Evolutionary conservation across 352 stramenopile species (phyloP).

Genomic region (Phytophthora citricola): DNA sequence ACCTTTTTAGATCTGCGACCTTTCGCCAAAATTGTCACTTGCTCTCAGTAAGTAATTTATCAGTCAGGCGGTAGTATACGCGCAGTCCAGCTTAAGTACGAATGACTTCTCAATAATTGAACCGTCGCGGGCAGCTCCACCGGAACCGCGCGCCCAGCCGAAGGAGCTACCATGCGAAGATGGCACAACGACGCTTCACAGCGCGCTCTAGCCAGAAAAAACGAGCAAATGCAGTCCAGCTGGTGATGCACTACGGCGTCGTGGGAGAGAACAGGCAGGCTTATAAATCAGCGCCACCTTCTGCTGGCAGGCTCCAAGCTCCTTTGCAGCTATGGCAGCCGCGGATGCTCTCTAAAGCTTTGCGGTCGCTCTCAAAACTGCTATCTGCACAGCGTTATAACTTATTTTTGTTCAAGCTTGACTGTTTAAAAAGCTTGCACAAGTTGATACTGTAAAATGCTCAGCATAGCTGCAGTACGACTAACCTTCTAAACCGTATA

Average conservation of each 20-base stretch:
- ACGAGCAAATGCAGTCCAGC: constrained; percentile 18
- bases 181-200: constrained; percentile 30
- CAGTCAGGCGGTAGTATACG: too few relatives aligned
- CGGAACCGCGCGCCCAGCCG: constrained; percentile 17
- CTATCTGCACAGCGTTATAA: neutral
- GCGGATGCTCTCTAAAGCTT: constrained; percentile 2
- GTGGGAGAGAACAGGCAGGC: constrained; percentile 32
- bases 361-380: neutral
- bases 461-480: neutral
- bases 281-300: constrained; percentile 12
- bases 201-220: constrained; percentile 24
- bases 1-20: too few relatives aligned
- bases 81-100: neutral
- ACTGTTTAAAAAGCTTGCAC: neutral
- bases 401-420: neutral
- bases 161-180: neutral
- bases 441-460: neutral
- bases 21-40: constrained; percentile 10
- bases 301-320: neutral
- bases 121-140: constrained; percentile 7
- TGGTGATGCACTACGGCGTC: constrained; percentile 7
- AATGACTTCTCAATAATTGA: constrained; percentile 20
- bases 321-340: neutral
- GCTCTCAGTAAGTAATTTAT: constrained; percentile 5
- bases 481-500: neutral